A percentile compares a stretch with the other conserved stretches of the same genome.
Conservation (phyloP, 352 stramenopile species). For the Pythium oligandrum region DNA sequence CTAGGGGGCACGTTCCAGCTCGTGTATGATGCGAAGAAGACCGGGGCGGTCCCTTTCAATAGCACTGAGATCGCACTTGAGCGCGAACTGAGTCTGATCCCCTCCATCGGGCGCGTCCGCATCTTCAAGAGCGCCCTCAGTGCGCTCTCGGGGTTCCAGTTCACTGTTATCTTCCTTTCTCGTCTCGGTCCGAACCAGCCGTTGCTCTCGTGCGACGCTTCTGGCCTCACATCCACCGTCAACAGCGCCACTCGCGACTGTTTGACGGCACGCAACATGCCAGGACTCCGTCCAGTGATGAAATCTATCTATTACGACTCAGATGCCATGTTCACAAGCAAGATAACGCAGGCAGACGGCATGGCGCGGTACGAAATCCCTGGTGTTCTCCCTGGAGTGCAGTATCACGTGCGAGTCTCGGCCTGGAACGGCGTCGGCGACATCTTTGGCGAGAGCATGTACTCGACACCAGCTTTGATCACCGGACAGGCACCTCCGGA, state of each 20-base stretch:
- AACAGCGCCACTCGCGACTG: slow-evolving; percentile 30
- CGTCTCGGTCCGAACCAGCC: slow-evolving; percentile 48
- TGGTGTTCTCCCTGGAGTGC: slow-evolving; percentile 24
- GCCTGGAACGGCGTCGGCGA: slow-evolving; percentile 91
- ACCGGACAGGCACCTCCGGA: slow-evolving; percentile 32
- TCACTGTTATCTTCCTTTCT: slow-evolving; percentile 66
- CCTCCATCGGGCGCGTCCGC: slow-evolving; percentile 32
- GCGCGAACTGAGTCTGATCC: slow-evolving; percentile 40
- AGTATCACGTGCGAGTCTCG: slow-evolving; percentile 88
- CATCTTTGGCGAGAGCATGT: slow-evolving; percentile 73
- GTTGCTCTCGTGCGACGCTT: slow-evolving; percentile 41
- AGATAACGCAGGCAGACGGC: slow-evolving; percentile 10
- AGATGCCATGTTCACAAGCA: slow-evolving; percentile 31
- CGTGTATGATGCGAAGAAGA: slow-evolving; percentile 81
- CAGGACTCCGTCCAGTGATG: slow-evolving; percentile 71
- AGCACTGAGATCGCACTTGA: slow-evolving; percentile 51
- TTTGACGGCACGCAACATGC: slow-evolving; percentile 19
- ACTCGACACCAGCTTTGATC: slow-evolving; percentile 72
- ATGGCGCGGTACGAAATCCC: slow-evolving; percentile 30
- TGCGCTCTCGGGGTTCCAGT: slow-evolving; percentile 36
- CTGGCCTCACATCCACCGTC: slow-evolving; percentile 40
- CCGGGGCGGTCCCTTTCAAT: slow-evolving; percentile 59
- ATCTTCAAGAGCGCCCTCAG: slow-evolving; percentile 52
- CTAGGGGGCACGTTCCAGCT: slow-evolving; percentile 88
- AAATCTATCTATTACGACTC: slow-evolving; percentile 63